phyloP scores from a whole-genome alignment of 2,329 filamentous ascomycete genomes.

The Scleromitrula shiraiana region DNA sequence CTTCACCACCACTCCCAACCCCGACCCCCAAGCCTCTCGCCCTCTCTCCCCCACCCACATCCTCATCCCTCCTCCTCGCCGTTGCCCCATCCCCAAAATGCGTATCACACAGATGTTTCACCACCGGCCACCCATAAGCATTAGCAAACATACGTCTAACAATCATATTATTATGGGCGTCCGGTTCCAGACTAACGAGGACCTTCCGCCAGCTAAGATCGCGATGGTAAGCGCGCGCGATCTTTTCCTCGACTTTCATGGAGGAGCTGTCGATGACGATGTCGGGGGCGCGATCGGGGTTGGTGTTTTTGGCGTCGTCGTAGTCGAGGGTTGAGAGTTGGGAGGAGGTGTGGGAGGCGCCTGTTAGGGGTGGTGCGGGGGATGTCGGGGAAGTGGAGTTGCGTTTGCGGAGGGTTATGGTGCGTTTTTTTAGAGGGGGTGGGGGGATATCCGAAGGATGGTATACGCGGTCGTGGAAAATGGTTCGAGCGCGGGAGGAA shows the following conservation, averaged over 20 bases:
- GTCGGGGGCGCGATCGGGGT: conserved; percentile 37
- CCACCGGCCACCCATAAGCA: conserved; percentile 93
- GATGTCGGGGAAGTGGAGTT: conserved; percentile 11
- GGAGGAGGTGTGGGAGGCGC: conserved; percentile 36
- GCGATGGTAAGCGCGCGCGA: conserved; percentile 88
- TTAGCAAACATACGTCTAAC: conserved; percentile 96
- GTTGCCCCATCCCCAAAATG: conserved; percentile 76
- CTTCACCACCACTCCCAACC: conserved; percentile 56
- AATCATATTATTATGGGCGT: conserved; percentile 98
- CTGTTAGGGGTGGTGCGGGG: conserved; percentile 15
- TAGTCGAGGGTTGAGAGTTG: conserved; percentile 40
- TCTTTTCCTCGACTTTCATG: conserved; percentile 96
- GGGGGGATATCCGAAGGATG: conserved; percentile 88
- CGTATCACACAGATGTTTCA: conserved; percentile 89
- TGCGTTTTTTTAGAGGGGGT: conserved; percentile 56
- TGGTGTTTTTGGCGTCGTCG: conserved; percentile 42
- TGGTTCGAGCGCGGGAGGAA: conserved; percentile 71
- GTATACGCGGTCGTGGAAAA: conserved; percentile 95
- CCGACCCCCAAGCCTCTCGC: conserved; percentile 51
- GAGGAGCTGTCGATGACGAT: conserved; percentile 50
- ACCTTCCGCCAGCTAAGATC: conserved; percentile 95
- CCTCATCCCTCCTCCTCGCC: conserved; percentile 58
- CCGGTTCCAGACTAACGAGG: conserved; percentile 86
- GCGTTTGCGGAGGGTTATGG: conserved; percentile 22
- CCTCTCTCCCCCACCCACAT: conserved; percentile 59